Percentiles rank a stretch among this genome's conserved stretches.
phyloP scores from a whole-genome alignment of 176 grass and related monocot genomes.

The Chloris gayana region DNA sequence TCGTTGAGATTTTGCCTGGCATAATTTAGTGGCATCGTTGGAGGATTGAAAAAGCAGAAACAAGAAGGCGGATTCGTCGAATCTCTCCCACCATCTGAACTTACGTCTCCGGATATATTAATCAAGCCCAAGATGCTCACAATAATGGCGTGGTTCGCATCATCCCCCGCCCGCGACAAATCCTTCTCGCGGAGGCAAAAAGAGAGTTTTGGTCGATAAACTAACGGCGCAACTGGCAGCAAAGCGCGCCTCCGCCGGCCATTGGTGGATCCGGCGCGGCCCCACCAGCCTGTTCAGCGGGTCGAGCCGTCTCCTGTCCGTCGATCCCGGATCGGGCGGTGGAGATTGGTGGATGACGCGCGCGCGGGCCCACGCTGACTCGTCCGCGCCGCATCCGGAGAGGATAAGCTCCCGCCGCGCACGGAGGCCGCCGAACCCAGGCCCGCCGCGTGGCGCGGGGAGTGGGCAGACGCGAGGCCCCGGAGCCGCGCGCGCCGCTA shows the following conservation, averaged over 20 bases:
- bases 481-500: slow-evolving; percentile 64
- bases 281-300: neutral
- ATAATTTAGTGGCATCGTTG: neutral
- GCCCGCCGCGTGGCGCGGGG: slow-evolving; percentile 36
- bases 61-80: slow-evolving; percentile 28
- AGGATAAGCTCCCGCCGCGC: slow-evolving; percentile 35
- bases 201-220: neutral
- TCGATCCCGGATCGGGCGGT: neutral
- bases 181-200: neutral
- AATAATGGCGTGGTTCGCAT: slow-evolving; percentile 34
- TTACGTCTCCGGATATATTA: slow-evolving; percentile 21
- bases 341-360: neutral
- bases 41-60: neutral
- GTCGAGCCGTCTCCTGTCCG: neutral
- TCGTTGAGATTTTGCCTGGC: neutral
- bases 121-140: slow-evolving; percentile 26
- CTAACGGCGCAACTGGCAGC: neutral
- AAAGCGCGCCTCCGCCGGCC: slow-evolving; percentile 16
- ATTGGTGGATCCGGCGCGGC: slow-evolving; percentile 40
- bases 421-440: slow-evolving; percentile 30
- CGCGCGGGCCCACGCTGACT: slow-evolving; percentile 47
- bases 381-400: slow-evolving; percentile 37
- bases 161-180: slow-evolving; percentile 18
- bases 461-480: slow-evolving; percentile 58
- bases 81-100: slow-evolving; percentile 26